Base-by-base conservation (phyloP, 352 stramenopile species). In the Pythium aquatile region DNA sequence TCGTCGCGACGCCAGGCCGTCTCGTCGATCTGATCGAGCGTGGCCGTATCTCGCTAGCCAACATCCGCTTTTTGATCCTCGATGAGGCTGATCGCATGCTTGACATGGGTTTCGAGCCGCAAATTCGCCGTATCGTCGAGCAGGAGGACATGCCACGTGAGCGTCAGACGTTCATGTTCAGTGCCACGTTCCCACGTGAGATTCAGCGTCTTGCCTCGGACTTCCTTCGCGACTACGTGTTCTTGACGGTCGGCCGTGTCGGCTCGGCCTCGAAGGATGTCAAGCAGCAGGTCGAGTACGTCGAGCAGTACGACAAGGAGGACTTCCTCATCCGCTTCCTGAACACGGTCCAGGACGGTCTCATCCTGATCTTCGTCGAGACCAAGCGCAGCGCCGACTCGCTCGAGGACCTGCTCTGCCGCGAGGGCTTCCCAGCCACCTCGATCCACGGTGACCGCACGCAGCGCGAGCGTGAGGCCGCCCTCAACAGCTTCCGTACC, bases 91-190 rank as follows among this genome's bases (percentile, higher is more conserved):
- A 99, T 81, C 88, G 97, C 69, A 99, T 99, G 97, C 83, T 99
- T 29, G 98, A 99, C 69, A 99, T 99, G 97, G 98, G 97, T 73
- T 99, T 99, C 72, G 97, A 99, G 77, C 97, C 96, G 24, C 94
- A 99, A 78, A 99, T 99, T 73, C 91, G 97, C 66, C 86, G 94
- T 42, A 99, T 99, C 70, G 97, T 99, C 16, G 93, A 99, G 81
- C 88, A 99, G 75, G 91, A 98, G 67, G 96, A 97, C 70, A 99
- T 99, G 96, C 93, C 96, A 5, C 84, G 76, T 70, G 97, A 99
- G 49, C 87, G 97, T 44, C 97, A 99, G 78, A 99, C 97, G 28
- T 99, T 99, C 80, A 99, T 99, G 97, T 99, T 99, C 74, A 98
- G 85, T 73, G 98, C 98, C 2, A 99, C 98, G n/a, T 99, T 99